Evolutionary conservation across 106 monocot species (phyloP).

Genomic region (Narthecium ossifragum): DNA sequence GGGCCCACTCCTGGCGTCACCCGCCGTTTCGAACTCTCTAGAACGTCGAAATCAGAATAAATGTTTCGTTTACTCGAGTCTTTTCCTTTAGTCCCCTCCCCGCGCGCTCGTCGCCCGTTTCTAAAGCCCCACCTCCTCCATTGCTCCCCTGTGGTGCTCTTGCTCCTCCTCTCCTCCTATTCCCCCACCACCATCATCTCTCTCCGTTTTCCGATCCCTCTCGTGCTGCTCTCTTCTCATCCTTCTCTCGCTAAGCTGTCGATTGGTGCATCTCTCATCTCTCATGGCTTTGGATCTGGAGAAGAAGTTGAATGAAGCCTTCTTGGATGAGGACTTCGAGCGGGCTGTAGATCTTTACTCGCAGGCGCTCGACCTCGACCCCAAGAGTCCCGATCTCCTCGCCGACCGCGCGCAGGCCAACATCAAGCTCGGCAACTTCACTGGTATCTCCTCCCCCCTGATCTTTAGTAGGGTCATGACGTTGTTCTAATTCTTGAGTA

Average conservation of each 20-base stretch:
- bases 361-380: constrained; percentile 29
- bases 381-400: constrained; percentile 24
- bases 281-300: constrained; percentile 32
- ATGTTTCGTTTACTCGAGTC: too few species aligned
- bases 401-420: constrained; percentile 45
- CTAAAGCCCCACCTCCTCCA: neutral
- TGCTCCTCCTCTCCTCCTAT: neutral
- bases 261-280: neutral
- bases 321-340: constrained; percentile 36
- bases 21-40: too few species aligned
- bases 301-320: constrained; percentile 27
- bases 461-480: too few species aligned
- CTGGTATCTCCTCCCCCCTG: constrained; percentile 13
- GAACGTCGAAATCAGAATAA: too few species aligned
- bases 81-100: too few species aligned
- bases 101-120: too few species aligned
- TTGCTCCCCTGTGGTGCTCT: neutral
- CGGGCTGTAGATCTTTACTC: constrained; percentile 26
- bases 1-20: neutral
- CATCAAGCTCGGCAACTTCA: constrained; percentile 29
- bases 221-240: neutral
- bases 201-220: neutral
- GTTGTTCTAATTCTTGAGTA: too few species aligned
- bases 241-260: neutral
- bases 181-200: neutral